A percentile compares a stretch with the other conserved stretches of the same genome.
Conservation (phyloP, 202 grass and related monocot species). For the Musa balbisiana region DNA sequence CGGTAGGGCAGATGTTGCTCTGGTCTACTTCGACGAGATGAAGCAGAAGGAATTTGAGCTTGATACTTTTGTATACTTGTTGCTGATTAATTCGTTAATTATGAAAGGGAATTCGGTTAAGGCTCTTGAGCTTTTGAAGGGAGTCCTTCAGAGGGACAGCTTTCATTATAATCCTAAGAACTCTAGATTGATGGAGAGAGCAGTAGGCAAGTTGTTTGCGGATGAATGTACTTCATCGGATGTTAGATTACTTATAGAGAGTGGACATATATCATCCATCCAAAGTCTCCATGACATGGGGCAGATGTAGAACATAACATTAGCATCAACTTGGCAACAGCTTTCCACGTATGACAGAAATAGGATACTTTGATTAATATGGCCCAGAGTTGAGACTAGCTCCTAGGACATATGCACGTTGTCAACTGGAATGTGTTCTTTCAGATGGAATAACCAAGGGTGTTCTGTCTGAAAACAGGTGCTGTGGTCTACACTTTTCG, state of each 20-base stretch:
- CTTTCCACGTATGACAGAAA: not conserved
- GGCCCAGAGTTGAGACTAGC: not conserved
- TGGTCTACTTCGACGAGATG: slow-evolving; percentile 69
- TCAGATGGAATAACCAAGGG: not conserved
- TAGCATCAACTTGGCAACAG: not conserved
- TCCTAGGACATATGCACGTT: no score
- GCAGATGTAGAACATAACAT: slow-evolving; percentile 16
- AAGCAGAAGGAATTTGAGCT: slow-evolving; percentile 44
- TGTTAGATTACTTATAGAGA: slow-evolving; percentile 46
- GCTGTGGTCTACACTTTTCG: not conserved
- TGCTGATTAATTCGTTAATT: slow-evolving; percentile 65
- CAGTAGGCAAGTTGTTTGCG: slow-evolving; percentile 43
- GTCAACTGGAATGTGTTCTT: no score
- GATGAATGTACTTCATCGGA: slow-evolving; percentile 47
- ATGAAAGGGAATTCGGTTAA: slow-evolving; percentile 40
- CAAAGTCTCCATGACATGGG: slow-evolving; percentile 8
- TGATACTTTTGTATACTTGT: slow-evolving; percentile 52
- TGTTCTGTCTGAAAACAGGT: not conserved
- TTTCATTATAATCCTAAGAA: slow-evolving; percentile 44
- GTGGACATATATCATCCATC: slow-evolving; percentile 40
- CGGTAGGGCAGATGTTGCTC: slow-evolving; percentile 38
- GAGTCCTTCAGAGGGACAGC: slow-evolving; percentile 35
- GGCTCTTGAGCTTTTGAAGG: slow-evolving; percentile 68
- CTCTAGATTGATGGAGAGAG: slow-evolving; percentile 45
- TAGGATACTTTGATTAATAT: not conserved